Evolutionary conservation across 106 monocot genomes (phyloP), one percentile per base, ranked within the genome.

Genomic region (Posidonia australis): DNA sequence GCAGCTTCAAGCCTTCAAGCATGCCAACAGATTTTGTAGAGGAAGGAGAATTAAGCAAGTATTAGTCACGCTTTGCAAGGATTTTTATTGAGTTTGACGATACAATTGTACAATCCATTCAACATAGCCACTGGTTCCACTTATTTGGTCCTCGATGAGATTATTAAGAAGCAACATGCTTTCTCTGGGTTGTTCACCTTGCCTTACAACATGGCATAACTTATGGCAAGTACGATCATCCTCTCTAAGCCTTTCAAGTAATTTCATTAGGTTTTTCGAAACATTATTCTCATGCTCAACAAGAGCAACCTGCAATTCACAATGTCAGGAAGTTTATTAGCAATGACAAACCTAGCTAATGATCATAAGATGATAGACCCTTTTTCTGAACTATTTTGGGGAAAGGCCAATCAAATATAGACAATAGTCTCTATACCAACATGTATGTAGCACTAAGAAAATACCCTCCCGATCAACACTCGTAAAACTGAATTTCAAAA

Each of bases 111-210:
- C 58, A 48, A 87, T 79, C 96, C 96, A 98, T 51, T 98, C 90
- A 1, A 83, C 46, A 41, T 91, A 98, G 49, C 81, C 70, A 46
- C 69, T 75, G 20, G 71, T 72, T 55, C 87, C 86, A 17, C 72
- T 70, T 54, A 53, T 68, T 66, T 96, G 96, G 66, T 96, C 96
- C 70, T 96, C 90, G 14, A 87, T 41, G 14, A 98, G 81, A 60
- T 73, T 98, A 25, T 73, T 61, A 25, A 91, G 85, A 66, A 98
- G 63, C 75, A 98, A 66, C 18, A 64, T 52, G 28, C 74, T 55
- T 62, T 98, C 96, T 67, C 90, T 80, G 10, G 90, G 90, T 51
- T 82, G 90, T 63, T 90, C 96, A 14, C 87, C 90, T 74, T 90
- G 96, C 54, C 87, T 85, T 49, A 91, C 72, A 5, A 85, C 41